Evolutionary conservation across 345 rosid genomes (phyloP).

Genomic region (Iberis pinnata): DNA sequence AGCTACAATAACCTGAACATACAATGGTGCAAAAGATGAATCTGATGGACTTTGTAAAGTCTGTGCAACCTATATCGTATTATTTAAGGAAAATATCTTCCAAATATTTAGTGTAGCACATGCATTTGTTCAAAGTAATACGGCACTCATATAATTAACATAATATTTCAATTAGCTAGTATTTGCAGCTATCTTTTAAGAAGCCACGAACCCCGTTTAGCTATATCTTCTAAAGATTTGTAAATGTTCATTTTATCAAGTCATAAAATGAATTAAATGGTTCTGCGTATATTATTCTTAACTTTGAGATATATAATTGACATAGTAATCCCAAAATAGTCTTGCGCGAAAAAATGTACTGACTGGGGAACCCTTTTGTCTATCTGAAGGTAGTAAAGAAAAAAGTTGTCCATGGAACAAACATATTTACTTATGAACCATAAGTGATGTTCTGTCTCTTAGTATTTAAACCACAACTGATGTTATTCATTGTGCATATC

Average conservation of each 20-base stretch:
- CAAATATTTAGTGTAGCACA: conserved; percentile 1
- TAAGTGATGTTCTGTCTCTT: background rate
- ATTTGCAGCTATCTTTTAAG: background rate
- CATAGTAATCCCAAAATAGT: background rate
- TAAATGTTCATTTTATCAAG: background rate
- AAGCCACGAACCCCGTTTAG: too few species aligned
- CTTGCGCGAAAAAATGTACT: too few species aligned
- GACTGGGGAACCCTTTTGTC: too few species aligned
- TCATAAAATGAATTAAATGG: conserved; percentile 7
- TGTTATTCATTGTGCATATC: conserved; percentile 1
- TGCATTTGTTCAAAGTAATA: background rate
- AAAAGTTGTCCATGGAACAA: background rate
- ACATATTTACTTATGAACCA: conserved; percentile 1
- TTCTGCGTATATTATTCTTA: background rate
- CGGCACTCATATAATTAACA: background rate
- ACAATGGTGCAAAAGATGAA: conserved; percentile 17
- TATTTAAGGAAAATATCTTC: conserved; percentile 1
- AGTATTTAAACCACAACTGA: background rate
- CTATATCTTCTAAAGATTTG: too few species aligned
- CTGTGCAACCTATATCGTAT: background rate
- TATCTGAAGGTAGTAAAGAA: too few species aligned
- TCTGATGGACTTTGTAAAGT: background rate
- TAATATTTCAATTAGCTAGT: background rate
- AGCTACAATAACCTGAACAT: conserved; percentile 68
- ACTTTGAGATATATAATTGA: background rate